Evolutionary conservation across 345 rosid species (phyloP), one percentile per base, ranked within the genome.

Genomic region (Gossypium raimondii): DNA sequence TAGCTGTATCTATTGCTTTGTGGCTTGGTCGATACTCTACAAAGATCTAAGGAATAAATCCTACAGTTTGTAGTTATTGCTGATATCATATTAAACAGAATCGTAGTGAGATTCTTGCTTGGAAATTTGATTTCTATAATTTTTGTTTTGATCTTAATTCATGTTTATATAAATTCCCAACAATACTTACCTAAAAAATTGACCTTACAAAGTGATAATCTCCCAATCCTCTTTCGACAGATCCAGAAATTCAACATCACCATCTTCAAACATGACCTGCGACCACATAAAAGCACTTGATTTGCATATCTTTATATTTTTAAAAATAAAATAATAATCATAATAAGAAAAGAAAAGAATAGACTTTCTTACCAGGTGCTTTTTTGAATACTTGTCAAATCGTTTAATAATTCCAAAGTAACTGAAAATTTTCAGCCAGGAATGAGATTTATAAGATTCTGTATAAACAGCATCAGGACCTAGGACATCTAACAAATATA

Each of bases 241-340:
- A 80, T 94, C 90, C 44, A 89, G 67, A 74, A 82, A 79, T 82
- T 88, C 88, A 2, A 77, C 73, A 11, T 18, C 75, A 64, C 98
- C 97, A 81, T 90, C 93, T 73, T 95, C 98, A 82, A 89, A 87
- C 91, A 86, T 79, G 77, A 93, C 76, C 98, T 95, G 82, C 77
- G 74, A 67, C 38, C 73, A 56, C n/a, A 62, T 11, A 44, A 56
- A 72, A 34, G 65, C 20, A 55, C 29, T 68, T 50, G 48, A 12
- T 17, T 59, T 24, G 41, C 3, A 63, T 16, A 56, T 73, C 64
- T 45, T 14, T 29, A 57, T 61, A 27, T 51, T 41, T 55, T 41
- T 9, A 55, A 25, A 29, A 20, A 63, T n/a, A 44, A 4, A 12
- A 10, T 5, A 34, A 34, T 34, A 34, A 5, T 34, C 41, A 34